Base-by-base conservation (phyloP, 164 flowering plant genomes). In the Nymphaea thermarum region DNA sequence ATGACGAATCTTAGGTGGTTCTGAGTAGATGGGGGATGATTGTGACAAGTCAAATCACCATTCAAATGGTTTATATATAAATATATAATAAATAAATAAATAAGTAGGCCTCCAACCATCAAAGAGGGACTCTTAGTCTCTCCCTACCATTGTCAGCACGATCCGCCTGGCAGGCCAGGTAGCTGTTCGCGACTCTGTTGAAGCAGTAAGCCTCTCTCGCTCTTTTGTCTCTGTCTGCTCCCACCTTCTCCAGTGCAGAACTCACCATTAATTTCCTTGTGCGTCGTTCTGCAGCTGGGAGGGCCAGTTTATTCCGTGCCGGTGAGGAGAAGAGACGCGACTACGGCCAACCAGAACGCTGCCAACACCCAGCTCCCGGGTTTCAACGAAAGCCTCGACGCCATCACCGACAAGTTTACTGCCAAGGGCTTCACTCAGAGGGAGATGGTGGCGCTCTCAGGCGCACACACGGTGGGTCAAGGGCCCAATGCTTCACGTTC, bases 391-490 rank as follows among this genome's bases (percentile, higher is more conserved):
- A 61, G 72, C 67, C 76, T 82, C 10, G 15, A 65, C 0, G 17
- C 8, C 3, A 67, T 84, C 4, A 65, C 75, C 64, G 7, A 6
- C 4, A 64, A 63, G 42, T 82, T 84, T 67, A 7, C 63, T 4
- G 62, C 42, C 1, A 71, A 80, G 60, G 84, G 82, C n/a, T 72
- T 84, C 14, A 71, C 15, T 43, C 65, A 47, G 2, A 67, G 71
- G 45, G 85, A 84, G 65, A 75, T 82, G 68, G 85, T 82, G 10
- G 86, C 70, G 2, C 72, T 84, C 18, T 81, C 85, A 4, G 89
- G 87, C 4, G 82, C 78, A 6, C 86, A 83, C 77, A 77, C 84
- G 1, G 63, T 85, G 6, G 85, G 88, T 14, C 73, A 68, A n/a
- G n/a, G n/a, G 71, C 82, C 1, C 73, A 65, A 42, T 85, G 85